Percentiles rank a stretch among this genome's conserved stretches.
Conservation (phyloP, 257 asterid genomes). For the Euphrasia confusa region DNA sequence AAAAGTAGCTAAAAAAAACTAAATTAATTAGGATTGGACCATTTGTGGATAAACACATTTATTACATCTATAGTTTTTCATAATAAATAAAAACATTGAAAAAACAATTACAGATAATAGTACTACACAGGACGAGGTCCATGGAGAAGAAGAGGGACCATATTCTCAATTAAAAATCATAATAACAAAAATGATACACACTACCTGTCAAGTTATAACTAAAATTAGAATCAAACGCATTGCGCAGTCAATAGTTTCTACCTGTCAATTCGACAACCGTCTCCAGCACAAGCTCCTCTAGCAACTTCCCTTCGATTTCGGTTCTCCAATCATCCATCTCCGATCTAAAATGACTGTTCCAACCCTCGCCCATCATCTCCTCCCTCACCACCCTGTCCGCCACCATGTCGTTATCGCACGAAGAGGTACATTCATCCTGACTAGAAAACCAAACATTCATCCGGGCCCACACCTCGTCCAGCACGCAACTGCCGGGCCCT, state of each 20-base stretch:
- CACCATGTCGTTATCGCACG: conserved; percentile 31
- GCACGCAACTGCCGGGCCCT: conserved; percentile 23
- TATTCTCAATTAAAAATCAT: conserved; percentile 20
- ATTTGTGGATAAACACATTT: background rate
- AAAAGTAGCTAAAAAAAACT: too few species aligned
- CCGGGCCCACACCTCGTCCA: conserved; percentile 54
- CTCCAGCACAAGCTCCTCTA: conserved; percentile 62
- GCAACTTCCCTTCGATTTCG: conserved; percentile 48
- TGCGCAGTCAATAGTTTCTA: conserved; percentile 25
- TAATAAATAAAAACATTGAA: background rate
- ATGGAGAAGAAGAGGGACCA: conserved; percentile 19
- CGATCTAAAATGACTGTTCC: conserved; percentile 41
- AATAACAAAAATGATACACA: conserved; percentile 25
- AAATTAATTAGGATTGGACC: background rate
- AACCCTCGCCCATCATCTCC: conserved; percentile 57
- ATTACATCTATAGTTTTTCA: background rate
- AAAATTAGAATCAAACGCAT: conserved; percentile 5
- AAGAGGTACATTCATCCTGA: conserved; percentile 29
- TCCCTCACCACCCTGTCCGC: conserved; percentile 51
- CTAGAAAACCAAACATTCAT: conserved; percentile 43
- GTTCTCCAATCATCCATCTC: conserved; percentile 46
- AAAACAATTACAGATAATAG: background rate
- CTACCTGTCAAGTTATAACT: background rate
- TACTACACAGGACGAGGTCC: conserved; percentile 23
- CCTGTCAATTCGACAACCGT: conserved; percentile 49